Conservation (phyloP, 148 eudicot species). For the Suaeda aralocaspica region DNA sequence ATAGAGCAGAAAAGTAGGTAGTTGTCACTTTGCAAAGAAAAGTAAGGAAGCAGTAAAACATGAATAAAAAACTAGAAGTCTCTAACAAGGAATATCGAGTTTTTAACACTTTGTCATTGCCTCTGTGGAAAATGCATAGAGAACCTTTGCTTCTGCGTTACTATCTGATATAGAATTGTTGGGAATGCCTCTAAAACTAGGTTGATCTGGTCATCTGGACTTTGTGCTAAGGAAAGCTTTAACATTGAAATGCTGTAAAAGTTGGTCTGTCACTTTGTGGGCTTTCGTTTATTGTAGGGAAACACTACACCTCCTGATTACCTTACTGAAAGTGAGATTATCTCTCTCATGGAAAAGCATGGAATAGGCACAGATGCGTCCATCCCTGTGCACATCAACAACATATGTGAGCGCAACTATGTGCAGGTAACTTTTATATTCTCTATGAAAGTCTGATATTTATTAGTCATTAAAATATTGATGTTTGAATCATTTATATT, state of each 20-base stretch:
- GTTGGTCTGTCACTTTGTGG: neutral
- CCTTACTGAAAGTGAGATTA: slow-evolving; percentile 88
- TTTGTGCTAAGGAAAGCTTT: neutral
- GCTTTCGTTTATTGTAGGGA: slow-evolving; percentile 45
- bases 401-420: slow-evolving; percentile 93
- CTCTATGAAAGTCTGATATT: neutral
- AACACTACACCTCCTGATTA: slow-evolving; percentile 78
- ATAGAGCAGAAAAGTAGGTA: no score
- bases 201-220: neutral
- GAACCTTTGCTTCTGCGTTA: neutral
- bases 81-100: neutral
- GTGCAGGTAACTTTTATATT: slow-evolving; percentile 59
- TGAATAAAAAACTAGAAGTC: neutral
- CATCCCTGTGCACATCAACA: slow-evolving; percentile 90
- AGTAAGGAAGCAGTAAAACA: neutral
- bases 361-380: slow-evolving; percentile 99
- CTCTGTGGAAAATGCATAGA: no score
- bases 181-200: neutral
- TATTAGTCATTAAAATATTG: neutral
- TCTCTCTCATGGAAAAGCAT: slow-evolving; percentile 94
- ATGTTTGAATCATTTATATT: neutral
- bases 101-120: neutral
- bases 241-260: neutral
- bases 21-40: neutral
- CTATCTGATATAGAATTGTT: neutral